Base-by-base conservation (phyloP, 768 basidiomycete genomes). In the Leccinum obscurum region DNA sequence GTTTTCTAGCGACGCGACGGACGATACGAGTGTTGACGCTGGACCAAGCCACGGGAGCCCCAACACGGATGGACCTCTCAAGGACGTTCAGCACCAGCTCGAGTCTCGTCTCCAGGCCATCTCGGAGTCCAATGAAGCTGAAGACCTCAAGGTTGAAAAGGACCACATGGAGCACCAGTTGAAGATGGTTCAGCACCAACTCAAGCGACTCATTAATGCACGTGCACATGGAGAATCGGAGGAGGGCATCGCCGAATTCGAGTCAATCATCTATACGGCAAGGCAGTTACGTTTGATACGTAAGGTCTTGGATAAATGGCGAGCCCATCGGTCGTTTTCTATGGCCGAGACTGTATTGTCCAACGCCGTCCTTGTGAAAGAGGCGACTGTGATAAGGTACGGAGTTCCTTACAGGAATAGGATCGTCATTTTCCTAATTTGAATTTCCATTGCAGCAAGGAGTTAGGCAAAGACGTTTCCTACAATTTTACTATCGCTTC, bases 401-500 rank as follows among this genome's bases (percentile, higher is more conserved):
- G 81, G 39, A 3, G 8, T 58, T 44, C 41, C 30, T 60, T 52
- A 7, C 28, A 14, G 41, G 55, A 54, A 44, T 34, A 51, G 48
- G 17, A 30, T 49, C 53, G 37, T 57, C 35, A 34, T 35, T 58
- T 61, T 49, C 57, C 56, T 35, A 22, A 59, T 60, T 62, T 30
- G 58, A 59, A 54, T 61, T 55, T 61, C 8, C 15, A 28, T 51
- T 59, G 44, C 70, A 95, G 94, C 77, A 90, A 88, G 70, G 92
- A 95, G 73, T 84, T 97, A 48, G 80, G 84, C 34, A 95, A 96
- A 73, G 83, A 88, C 44, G 93, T 96, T 49, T 82, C 85, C 24
- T 99, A 94, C 74, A 97, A 99, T 75, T 96, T 97, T 70, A 89
- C 89, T 6, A 85, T 98, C 54, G 85, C 92, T n/a, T 88, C 93